Base-by-base conservation (phyloP, 306 rosid genomes). In the Gastrolobium bilobum region DNA sequence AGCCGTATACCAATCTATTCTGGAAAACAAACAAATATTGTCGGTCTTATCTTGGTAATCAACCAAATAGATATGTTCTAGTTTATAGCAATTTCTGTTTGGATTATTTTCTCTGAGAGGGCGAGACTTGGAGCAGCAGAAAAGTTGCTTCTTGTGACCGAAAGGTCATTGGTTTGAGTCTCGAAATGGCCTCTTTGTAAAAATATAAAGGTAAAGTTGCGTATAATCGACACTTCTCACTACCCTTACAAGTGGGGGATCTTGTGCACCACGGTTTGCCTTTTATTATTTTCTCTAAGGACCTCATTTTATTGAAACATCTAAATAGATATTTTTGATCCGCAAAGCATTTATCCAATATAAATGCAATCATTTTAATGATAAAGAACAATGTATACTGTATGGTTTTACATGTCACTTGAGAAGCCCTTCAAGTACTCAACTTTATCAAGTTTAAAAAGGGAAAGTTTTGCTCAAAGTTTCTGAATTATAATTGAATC, bases 31-130 rank as follows among this genome's bases (percentile, higher is more conserved):
- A 80, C 90, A 39, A 89, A 91, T 73, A 84, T 93, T 51, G 72
- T 93, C 63, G 97, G 97, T 39, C 74, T 89, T 61, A 87, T 93
- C 75, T 65, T 93, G 89, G 97, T 88, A 85, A 73, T 83, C 20
- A 65, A 15, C 8, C 57, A 68, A 40, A 42, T 38, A 40, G 29
- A 40, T 50, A 13, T 58, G 20, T 10, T 71, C 15, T 52, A 14
- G 54, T 26, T 30, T 31, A 13, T 82, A 40, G 20, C 8, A 62
- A 71, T 6, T 79, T 76, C 34, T 63, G 10, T 26, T 50, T 62
- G 33, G 33, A 37, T 4, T 43, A 43, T 13, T 51, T 39, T 26
- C 10, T 3, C 13, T 8, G 34, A 11, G 26, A 20, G 26, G 26
- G 1, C 26, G 26, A 20, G 26, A 20, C 26, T 20, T 20, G 26